Evolutionary conservation across 2,329 filamentous ascomycete species (phyloP).

Genomic region (Sporothrix inflata): DNA sequence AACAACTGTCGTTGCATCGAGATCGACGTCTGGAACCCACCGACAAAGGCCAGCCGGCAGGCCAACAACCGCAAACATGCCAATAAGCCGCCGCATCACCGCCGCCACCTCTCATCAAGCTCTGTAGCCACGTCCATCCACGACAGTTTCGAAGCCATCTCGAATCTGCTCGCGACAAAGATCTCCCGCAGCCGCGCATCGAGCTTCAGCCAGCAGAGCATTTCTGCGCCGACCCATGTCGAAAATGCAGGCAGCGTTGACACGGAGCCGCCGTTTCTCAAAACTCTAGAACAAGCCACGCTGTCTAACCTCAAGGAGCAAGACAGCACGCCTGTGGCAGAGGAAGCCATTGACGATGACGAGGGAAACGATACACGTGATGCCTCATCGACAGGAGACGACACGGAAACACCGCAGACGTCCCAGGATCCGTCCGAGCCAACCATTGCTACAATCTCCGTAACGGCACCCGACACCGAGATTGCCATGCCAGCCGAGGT

Average conservation of each 20-base stretch:
- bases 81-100: conserved; percentile 51
- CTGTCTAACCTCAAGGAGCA: background rate
- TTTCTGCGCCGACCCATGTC: background rate
- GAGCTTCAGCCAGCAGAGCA: conserved; percentile 42
- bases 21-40: conserved; percentile 91
- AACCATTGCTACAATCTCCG: conserved; percentile 26
- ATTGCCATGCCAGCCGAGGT: conserved; percentile 30
- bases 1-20: conserved; percentile 87
- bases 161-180: conserved; percentile 23
- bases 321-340: conserved; percentile 26
- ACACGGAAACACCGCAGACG: conserved; percentile 4
- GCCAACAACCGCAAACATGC: conserved; percentile 45
- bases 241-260: background rate
- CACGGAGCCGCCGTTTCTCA: background rate
- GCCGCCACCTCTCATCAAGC: conserved; percentile 49
- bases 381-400: conserved; percentile 11
- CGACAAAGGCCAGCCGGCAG: conserved; percentile 45
- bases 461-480: conserved; percentile 30
- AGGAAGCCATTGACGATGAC: conserved; percentile 31
- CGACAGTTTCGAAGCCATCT: conserved; percentile 44
- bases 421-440: conserved; percentile 16
- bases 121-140: conserved; percentile 44
- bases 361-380: conserved; percentile 34
- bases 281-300: background rate
- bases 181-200: conserved; percentile 47